Conservation (phyloP, 1,284 basidiomycete genomes). For the Xerocomus amazonicus region DNA sequence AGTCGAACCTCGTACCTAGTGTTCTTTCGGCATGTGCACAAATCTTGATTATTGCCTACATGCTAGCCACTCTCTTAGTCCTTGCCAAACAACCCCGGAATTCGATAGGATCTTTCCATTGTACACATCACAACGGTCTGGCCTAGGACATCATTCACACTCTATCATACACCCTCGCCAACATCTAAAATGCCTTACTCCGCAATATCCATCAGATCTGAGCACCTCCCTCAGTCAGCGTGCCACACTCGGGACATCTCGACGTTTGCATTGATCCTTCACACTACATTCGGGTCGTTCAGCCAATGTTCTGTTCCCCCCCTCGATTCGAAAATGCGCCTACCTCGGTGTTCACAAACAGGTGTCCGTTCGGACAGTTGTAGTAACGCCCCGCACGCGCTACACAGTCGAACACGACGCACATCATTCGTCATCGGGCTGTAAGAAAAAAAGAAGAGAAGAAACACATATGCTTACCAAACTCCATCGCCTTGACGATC, state of each 20-base stretch:
- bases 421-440: too few species aligned
- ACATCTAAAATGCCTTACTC: slow-evolving; percentile 42
- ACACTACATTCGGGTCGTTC: too few species aligned
- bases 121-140: slow-evolving; percentile 19
- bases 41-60: too few species aligned
- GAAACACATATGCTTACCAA: slow-evolving; percentile 30
- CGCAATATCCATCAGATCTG: slow-evolving; percentile 43
- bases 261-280: slow-evolving; percentile 48
- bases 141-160: slow-evolving; percentile 5
- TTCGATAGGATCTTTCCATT: too few species aligned
- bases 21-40: too few species aligned
- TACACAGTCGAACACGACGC: too few species aligned
- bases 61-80: too few species aligned
- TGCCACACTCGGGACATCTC: slow-evolving; percentile 53
- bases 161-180: slow-evolving; percentile 30
- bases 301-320: too few species aligned
- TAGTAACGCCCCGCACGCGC: slow-evolving; percentile 45
- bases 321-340: slow-evolving; percentile 7
- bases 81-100: too few species aligned
- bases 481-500: slow-evolving; percentile 42
- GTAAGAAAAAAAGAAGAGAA: too few species aligned
- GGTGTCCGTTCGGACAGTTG: slow-evolving; percentile 47
- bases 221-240: slow-evolving; percentile 48
- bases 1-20: too few species aligned
- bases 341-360: slow-evolving; percentile 46